Evolutionary conservation across 2,329 filamentous ascomycete species (phyloP).

Genomic region (Ophiostoma quercus): DNA sequence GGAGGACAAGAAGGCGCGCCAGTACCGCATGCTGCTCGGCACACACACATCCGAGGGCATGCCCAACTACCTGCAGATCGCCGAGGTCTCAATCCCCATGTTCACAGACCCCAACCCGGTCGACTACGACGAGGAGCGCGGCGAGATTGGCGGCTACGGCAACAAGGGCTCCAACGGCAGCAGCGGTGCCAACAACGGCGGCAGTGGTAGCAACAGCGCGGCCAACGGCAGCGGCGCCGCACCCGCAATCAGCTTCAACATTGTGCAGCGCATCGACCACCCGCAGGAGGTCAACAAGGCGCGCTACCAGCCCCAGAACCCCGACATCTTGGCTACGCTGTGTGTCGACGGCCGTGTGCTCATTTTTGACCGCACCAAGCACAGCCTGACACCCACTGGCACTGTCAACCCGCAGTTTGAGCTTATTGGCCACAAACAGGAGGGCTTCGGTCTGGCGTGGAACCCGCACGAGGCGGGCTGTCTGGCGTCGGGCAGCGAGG

Average conservation of each 20-base stretch:
- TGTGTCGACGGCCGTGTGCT: constrained; percentile 82
- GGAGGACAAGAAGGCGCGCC: constrained; percentile 78
- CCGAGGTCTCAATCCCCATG: constrained; percentile 88
- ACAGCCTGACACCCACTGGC: constrained; percentile 69
- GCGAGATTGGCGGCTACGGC: constrained; percentile 91
- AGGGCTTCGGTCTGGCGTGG: constrained; percentile 93
- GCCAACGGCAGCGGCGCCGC: constrained; percentile 55
- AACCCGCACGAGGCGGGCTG: constrained; percentile 77
- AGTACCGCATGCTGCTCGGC: constrained; percentile 84
- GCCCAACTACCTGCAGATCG: constrained; percentile 90
- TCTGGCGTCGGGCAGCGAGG: constrained; percentile 85
- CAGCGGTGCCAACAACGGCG: constrained; percentile 16
- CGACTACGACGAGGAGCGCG: constrained; percentile 86
- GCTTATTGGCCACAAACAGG: constrained; percentile 75
- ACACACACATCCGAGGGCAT: constrained; percentile 87
- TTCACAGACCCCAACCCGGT: constrained; percentile 65
- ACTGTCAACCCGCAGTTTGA: constrained; percentile 76
- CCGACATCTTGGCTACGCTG: constrained; percentile 91
- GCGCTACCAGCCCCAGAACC: constrained; percentile 94
- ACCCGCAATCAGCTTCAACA: constrained; percentile 74
- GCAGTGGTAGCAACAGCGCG: constrained; percentile 48
- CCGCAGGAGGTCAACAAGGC: constrained; percentile 98
- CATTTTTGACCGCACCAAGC: constrained; percentile 94
- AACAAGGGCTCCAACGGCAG: constrained; percentile 41
- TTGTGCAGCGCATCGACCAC: constrained; percentile 94